These are phyloP conservation scores for Fusarium verrucosum DNA, from an alignment of 2,329 filamentous ascomycete genomes.

Conservation along the genomic window DNA sequence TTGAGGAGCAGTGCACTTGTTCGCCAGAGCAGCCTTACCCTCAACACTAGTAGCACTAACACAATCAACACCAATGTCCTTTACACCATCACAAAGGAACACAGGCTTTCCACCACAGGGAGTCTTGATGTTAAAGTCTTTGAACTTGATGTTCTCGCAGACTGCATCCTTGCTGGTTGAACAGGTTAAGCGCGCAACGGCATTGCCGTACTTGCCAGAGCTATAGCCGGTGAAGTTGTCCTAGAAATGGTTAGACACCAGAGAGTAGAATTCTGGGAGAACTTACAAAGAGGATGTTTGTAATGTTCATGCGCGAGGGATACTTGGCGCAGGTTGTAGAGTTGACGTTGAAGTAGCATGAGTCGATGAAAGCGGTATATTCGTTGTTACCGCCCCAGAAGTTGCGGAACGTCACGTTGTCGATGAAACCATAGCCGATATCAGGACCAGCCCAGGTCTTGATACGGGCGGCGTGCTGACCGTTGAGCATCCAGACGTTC, in stretches of 20 bases:
- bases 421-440: slow-evolving; percentile 38
- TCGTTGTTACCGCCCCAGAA: slow-evolving; percentile 42
- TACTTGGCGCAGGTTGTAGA: slow-evolving; percentile 29
- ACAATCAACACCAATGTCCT: slow-evolving; percentile 37
- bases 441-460: slow-evolving; percentile 41
- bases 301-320: slow-evolving; percentile 41
- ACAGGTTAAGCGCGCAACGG: slow-evolving; percentile 35
- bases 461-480: slow-evolving; percentile 38
- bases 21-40: slow-evolving; percentile 34
- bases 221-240: slow-evolving; percentile 41
- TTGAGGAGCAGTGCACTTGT: slow-evolving; percentile 28
- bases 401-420: slow-evolving; percentile 42
- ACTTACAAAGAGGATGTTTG: slow-evolving; percentile 34
- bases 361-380: slow-evolving; percentile 40
- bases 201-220: slow-evolving; percentile 39
- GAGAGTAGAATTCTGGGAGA: neutral
- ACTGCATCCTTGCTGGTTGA: slow-evolving; percentile 38
- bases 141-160: slow-evolving; percentile 40
- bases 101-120: slow-evolving; percentile 36
- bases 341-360: slow-evolving; percentile 42
- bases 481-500: slow-evolving; percentile 43
- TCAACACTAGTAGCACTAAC: slow-evolving; percentile 28
- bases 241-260: neutral
- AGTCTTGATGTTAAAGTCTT: slow-evolving; percentile 37
- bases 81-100: slow-evolving; percentile 38